Base-by-base conservation (phyloP, 805 yeast species). In the Ogataea corticis region DNA sequence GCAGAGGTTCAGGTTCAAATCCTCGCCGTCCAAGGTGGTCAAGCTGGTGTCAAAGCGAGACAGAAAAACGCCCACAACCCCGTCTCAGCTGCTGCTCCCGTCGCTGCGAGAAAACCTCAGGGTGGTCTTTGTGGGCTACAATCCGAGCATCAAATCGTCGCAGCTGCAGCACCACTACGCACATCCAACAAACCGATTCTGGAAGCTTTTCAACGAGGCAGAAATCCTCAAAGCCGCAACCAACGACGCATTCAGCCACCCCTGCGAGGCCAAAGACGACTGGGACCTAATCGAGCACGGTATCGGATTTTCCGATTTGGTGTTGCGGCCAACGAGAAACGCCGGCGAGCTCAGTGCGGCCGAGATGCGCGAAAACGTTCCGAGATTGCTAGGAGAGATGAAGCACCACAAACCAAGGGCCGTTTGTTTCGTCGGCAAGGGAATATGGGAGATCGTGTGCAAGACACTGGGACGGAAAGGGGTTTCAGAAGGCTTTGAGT, bases 301-400 rank as follows among this genome's bases (percentile, higher is more conserved):
- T 2, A 72, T 83, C 2, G 94, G 92, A 0, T 84, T 86, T 61
- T 82, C 91, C 0, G 92, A 86, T 52, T 66, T 86, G 50, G 85
- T 84, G 2, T 65, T 75, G 31, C 61, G 92, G 35, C 81, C 88
- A 18, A 85, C 91, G 0, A 68, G 68, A 39, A 72, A 79, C 6
- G 82, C 82, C 1, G 71, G 68, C 27, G 86, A 85, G 51, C 68
- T 86, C 17, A 58, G 75, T 1, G 45, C 49, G 18, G 44, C 49
- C 7, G 94, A 86, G 57, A 79, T 82, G 73, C 55, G 68, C 10
- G 67, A 64, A 2, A 81, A 78, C 37, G 87, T 80, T 0, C 81
- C 81, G 0, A 50, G 75, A 31, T 65, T 86, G 19, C 63, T 81
- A 16, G 50, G 51, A 0, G 80, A 77, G 45, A 63, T 86, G 35